Percentiles rank a stretch among this genome's conserved stretches.
These are phyloP conservation scores for Galeopsis tetrahit DNA, from an alignment of 257 asterid genomes.

Conservation along the genomic window DNA sequence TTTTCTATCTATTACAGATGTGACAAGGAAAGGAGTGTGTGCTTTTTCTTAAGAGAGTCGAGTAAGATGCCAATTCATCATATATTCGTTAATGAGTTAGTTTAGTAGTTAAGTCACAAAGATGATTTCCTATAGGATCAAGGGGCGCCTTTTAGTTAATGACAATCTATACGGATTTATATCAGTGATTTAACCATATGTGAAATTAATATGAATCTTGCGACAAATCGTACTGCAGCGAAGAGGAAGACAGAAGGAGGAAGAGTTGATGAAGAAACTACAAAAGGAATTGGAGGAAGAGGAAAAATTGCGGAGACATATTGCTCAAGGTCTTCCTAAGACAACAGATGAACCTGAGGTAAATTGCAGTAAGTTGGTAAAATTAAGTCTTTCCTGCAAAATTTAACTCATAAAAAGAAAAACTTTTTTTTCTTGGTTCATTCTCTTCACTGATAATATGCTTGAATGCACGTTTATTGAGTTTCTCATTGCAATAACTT, in stretches of 20 bases:
- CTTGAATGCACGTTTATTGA: not conserved
- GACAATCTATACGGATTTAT: too few species aligned
- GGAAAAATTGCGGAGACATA: conserved; percentile 64
- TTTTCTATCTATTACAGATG: not conserved
- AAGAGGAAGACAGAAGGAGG: conserved; percentile 86
- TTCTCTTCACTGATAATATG: not conserved
- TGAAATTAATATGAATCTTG: conserved; percentile 17
- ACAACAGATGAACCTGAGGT: conserved; percentile 94
- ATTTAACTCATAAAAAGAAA: not conserved
- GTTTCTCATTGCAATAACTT: not conserved
- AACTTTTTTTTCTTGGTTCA: not conserved
- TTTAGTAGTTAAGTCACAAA: not conserved
- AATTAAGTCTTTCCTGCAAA: not conserved
- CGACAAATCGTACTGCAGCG: conserved; percentile 52
- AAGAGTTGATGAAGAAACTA: conserved; percentile 64
- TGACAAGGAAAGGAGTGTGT: conserved; percentile 2
- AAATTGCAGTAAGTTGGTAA: conserved; percentile 8
- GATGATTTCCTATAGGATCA: not conserved
- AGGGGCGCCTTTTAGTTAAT: not conserved
- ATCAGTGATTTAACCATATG: too few species aligned
- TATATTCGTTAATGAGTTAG: not conserved
- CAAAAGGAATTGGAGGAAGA: conserved; percentile 69
- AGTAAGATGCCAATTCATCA: not conserved
- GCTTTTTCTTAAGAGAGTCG: not conserved
- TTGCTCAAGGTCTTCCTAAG: conserved; percentile 92